Conservation (phyloP, 2,329 filamentous ascomycete genomes). For the Fusarium phyllophilum region DNA sequence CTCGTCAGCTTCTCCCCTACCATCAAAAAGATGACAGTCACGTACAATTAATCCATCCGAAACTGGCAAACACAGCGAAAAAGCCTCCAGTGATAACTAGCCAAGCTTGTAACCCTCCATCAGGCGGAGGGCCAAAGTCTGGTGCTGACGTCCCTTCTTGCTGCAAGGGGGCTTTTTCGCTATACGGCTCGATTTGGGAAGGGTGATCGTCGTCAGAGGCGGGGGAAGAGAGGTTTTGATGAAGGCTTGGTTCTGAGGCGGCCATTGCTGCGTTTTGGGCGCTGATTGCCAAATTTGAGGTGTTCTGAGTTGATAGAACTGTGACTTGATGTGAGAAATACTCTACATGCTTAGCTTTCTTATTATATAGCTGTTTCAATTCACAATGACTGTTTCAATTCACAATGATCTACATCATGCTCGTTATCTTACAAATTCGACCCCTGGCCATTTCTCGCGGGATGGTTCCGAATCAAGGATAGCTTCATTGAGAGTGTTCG, state of each 20-base stretch:
- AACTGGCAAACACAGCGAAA: conserved; percentile 9
- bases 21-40: rapidly evolving
- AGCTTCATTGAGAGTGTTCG: neutral
- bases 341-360: rapidly evolving
- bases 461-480: conserved; percentile 1
- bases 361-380: neutral
- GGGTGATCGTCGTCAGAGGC: neutral
- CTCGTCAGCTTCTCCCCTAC: neutral
- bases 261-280: neutral
- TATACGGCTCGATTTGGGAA: neutral
- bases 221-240: neutral
- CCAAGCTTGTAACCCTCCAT: conserved; percentile 11
- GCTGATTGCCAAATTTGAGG: rapidly evolving
- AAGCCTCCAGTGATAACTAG: neutral
- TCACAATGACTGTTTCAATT: neutral
- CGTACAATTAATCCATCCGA: conserved; percentile 17
- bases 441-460: neutral
- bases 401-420: neutral
- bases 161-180: neutral
- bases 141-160: neutral
- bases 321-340: rapidly evolving
- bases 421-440: conserved; percentile 18
- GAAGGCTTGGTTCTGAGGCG: neutral
- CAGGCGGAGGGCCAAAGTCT: neutral
- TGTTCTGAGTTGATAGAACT: too few relatives aligned